A percentile compares a stretch with the other conserved stretches of the same genome.
phyloP scores from a whole-genome alignment of 208 protist species.

The Acanthamoeba triangularis region DNA sequence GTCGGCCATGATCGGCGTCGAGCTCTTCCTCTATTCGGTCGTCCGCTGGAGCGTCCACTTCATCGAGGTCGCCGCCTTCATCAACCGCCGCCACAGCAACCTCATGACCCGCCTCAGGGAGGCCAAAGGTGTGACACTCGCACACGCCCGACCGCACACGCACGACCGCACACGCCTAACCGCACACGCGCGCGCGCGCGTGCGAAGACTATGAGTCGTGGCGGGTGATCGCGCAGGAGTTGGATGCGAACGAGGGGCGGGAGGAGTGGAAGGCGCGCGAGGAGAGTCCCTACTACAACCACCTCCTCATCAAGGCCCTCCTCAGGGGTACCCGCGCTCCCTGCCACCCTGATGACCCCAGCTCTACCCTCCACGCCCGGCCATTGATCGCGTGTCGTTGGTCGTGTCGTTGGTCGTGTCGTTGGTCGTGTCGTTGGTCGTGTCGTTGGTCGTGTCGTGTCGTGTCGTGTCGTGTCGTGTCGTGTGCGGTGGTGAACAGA shows the following conservation, averaged over 20 bases:
- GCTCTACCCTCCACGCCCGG: too few relatives aligned
- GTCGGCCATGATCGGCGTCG: conserved; percentile 46
- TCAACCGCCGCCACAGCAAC: conserved; percentile 48
- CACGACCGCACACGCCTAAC: neutral
- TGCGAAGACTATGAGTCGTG: conserved; percentile 71
- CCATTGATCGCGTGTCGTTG: too few relatives aligned
- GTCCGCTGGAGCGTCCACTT: conserved; percentile 44
- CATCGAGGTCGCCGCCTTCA: conserved; percentile 59
- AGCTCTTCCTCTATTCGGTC: conserved; percentile 67
- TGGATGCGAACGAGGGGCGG: conserved; percentile 10
- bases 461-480: too few relatives aligned
- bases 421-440: too few relatives aligned
- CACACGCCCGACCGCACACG: too few relatives aligned
- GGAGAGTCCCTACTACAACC: conserved; percentile 65
- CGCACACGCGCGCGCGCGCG: too few relatives aligned
- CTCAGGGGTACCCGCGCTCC: neutral
- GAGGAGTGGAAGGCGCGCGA: conserved; percentile 61
- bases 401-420: too few relatives aligned
- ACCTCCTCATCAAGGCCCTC: conserved; percentile 44
- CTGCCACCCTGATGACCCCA: neutral
- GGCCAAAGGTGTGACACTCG: conserved; percentile 56
- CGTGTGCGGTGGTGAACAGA: neutral
- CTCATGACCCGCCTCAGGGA: conserved; percentile 32
- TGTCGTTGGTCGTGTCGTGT: too few relatives aligned
- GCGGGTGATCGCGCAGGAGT: conserved; percentile 23